phyloP scores from a whole-genome alignment of 1,284 basidiomycete genomes.

The Gomphus sp. region DNA sequence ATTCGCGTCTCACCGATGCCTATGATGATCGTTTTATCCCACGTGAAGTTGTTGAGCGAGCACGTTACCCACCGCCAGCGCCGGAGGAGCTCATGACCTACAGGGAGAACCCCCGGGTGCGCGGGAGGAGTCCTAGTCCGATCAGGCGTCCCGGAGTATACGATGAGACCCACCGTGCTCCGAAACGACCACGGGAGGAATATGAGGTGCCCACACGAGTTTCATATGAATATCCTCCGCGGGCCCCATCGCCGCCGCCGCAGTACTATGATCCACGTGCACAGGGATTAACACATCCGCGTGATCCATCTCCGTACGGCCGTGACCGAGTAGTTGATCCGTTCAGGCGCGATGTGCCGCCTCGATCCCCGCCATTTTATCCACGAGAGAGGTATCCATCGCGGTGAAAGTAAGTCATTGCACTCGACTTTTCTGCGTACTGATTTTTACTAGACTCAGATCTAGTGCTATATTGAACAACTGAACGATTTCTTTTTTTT shows the following conservation, averaged over 20 bases:
- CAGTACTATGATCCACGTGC: not conserved
- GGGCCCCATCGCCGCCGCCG: not conserved
- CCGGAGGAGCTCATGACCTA: slow-evolving; percentile 20
- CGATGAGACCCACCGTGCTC: slow-evolving; percentile 16
- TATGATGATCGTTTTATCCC: slow-evolving; percentile 8
- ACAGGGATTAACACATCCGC: not conserved
- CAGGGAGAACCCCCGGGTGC: slow-evolving; percentile 23
- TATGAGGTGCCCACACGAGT: not conserved
- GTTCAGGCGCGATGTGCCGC: slow-evolving; percentile 8
- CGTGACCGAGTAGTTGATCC: slow-evolving; percentile 5
- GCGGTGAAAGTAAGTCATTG: not conserved
- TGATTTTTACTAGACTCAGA: not conserved
- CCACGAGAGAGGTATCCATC: slow-evolving; percentile 7
- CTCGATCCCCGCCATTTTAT: slow-evolving; percentile 7
- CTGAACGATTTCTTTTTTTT: not conserved
- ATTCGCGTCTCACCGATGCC: slow-evolving; percentile 23
- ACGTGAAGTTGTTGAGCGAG: slow-evolving; percentile 27
- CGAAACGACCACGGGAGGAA: slow-evolving; percentile 5
- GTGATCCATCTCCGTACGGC: slow-evolving; percentile 6
- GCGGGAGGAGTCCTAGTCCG: slow-evolving; percentile 30
- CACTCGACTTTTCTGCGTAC: not conserved
- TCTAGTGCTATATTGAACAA: not conserved
- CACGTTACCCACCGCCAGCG: slow-evolving; percentile 17
- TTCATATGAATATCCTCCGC: not conserved
- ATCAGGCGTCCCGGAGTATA: slow-evolving; percentile 20